Evolutionary conservation across 2,329 filamentous ascomycete species (phyloP), one percentile per base, ranked within the genome.

Genomic region (Pseudocercospora musae): DNA sequence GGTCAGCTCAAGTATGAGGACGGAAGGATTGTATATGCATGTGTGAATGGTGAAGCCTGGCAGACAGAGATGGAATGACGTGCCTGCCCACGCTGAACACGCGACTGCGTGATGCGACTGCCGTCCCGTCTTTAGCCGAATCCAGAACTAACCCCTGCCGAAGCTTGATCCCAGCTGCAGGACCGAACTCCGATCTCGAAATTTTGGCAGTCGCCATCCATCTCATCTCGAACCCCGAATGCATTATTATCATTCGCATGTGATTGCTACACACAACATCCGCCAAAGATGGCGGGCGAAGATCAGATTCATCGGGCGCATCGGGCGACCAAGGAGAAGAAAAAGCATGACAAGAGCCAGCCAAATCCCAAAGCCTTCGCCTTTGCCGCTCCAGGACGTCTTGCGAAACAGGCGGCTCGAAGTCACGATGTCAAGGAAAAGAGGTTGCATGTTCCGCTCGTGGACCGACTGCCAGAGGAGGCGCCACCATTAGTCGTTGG

Each of bases 401-500:
- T 94, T 70, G 87, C 89, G 63, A 89, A 88, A 76, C 86, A 90
- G 68, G 90, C 89, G 4, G 87, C 88, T 58, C 83, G 90, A 73
- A 89, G 87, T 62, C 84, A 88, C 72, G 89, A 91, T 84, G 87
- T 96, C 78, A 95, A 92, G 84, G 96, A 99, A 79, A 97, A 96
- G 79, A 87, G 94, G 63, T 84, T 98, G 42, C 96, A 99, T 83
- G 95, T 99, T 18, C 95, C 95, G 49, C 89, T 96, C 75, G 90
- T 98, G 79, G 95, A 99, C 82, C 89, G 96, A 69, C 83, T 98
- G 27, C 94, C 95, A 68, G 94, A 98, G 78, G 95, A 98, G 80
- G 90, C 95, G 15, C 93, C 95, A 25, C 95, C 95, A 62, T 87
- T 96, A 63, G 87, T 99, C 61, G 94, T 98, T 70, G 88, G 92